A percentile compares a stretch with the other conserved stretches of the same genome.
These are phyloP conservation scores for Cladophialophora yegresii DNA, from an alignment of 2,329 filamentous ascomycete species.

Conservation along the genomic window DNA sequence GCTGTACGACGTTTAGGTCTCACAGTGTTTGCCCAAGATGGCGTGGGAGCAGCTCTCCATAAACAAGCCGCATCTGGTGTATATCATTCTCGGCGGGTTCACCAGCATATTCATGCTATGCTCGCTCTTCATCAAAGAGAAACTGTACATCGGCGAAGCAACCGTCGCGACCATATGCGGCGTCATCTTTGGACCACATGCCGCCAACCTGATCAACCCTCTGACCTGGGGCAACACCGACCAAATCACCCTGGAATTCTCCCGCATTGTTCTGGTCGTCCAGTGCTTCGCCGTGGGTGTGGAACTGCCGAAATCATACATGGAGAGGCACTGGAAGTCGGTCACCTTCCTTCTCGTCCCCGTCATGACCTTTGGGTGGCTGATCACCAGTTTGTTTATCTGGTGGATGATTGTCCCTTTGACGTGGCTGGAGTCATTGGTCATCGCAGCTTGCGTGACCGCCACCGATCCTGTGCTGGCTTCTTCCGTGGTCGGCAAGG, in stretches of 20 bases:
- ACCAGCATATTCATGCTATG: slow-evolving; percentile 98
- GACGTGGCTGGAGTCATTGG: slow-evolving; percentile 86
- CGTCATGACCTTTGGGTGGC: slow-evolving; percentile 92
- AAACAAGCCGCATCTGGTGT: slow-evolving; percentile 95
- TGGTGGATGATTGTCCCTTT: slow-evolving; percentile 84
- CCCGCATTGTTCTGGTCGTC: slow-evolving; percentile 70
- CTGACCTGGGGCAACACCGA: slow-evolving; percentile 66
- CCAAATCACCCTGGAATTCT: slow-evolving; percentile 68
- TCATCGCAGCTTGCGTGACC: slow-evolving; percentile 88
- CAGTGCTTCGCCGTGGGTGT: slow-evolving; percentile 74
- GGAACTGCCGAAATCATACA: slow-evolving; percentile 73
- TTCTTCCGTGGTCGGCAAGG: slow-evolving; percentile 96
- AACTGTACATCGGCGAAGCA: slow-evolving; percentile 96
- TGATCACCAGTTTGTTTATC: slow-evolving; percentile 84
- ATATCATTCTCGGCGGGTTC: slow-evolving; percentile 97
- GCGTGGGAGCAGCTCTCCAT: slow-evolving; percentile 61
- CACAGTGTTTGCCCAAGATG: slow-evolving; percentile 41
- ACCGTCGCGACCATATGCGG: slow-evolving; percentile 78
- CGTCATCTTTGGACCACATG: slow-evolving; percentile 70
- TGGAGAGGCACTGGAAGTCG: slow-evolving; percentile 96
- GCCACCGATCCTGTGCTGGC: slow-evolving; percentile 96
- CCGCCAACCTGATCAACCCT: slow-evolving; percentile 64
- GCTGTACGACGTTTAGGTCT: slow-evolving; percentile 1
- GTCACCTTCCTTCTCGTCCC: slow-evolving; percentile 85
- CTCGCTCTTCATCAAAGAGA: slow-evolving; percentile 97